These are phyloP conservation scores for Adansonia rubrostipa DNA, from an alignment of 441 rosid genomes.

Conservation along the genomic window DNA sequence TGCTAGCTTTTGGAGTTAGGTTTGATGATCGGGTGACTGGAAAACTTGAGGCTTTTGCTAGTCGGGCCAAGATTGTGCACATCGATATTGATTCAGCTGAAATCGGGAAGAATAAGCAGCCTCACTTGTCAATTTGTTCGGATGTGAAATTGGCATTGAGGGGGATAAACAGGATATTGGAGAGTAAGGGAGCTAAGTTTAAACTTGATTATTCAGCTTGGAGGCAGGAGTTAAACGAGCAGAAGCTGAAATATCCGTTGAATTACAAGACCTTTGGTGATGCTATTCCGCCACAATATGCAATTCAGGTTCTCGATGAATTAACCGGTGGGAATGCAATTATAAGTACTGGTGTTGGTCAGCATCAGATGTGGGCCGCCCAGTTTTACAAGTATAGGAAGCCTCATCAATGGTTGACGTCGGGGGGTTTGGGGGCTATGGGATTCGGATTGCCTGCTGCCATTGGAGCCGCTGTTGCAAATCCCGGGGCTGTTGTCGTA, in stretches of 20 bases:
- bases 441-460: constrained; percentile 98
- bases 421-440: constrained; percentile 95
- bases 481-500: constrained; percentile 74
- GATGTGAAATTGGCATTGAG: constrained; percentile 78
- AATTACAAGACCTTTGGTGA: constrained; percentile 79
- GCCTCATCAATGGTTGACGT: constrained; percentile 88
- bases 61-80: constrained; percentile 91
- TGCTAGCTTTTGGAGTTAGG: constrained; percentile 92
- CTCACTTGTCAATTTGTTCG: constrained; percentile 87
- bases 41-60: constrained; percentile 92
- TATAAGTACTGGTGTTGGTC: constrained; percentile 91
- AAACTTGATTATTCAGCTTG: constrained; percentile 69
- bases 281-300: constrained; percentile 89
- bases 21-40: constrained; percentile 96
- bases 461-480: constrained; percentile 91
- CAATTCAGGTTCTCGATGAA: constrained; percentile 85
- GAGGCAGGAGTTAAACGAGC: constrained; percentile 73
- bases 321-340: constrained; percentile 81
- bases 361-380: constrained; percentile 99
- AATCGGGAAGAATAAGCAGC: constrained; percentile 96
- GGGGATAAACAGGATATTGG: constrained; percentile 70
- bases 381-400: constrained; percentile 86
- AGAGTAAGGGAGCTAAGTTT: constrained; percentile 42
- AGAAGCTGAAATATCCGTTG: constrained; percentile 66
- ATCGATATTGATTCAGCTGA: constrained; percentile 95